Conservation (phyloP, 1,284 basidiomycete species). For the Ustilago bromivora region DNA sequence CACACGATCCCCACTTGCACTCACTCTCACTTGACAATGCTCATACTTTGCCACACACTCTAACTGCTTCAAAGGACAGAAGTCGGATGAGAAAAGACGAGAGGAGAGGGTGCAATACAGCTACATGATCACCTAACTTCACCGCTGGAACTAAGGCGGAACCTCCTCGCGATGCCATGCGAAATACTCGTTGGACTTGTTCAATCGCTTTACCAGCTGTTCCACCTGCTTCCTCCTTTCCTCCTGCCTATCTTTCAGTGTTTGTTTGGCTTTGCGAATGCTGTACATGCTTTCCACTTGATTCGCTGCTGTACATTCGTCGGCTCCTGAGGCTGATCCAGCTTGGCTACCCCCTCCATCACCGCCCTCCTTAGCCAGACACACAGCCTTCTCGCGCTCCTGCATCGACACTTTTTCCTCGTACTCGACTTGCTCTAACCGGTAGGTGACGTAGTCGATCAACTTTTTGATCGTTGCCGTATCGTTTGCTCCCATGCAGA, state of each 20-base stretch:
- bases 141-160: slow-evolving; percentile 8
- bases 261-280: slow-evolving; percentile 46
- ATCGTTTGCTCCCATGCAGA: slow-evolving; percentile 55
- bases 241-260: slow-evolving; percentile 49
- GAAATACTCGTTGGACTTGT: slow-evolving; percentile 51
- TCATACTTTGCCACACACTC: too few species aligned
- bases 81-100: not conserved
- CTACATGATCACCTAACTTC: not conserved
- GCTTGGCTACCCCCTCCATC: not conserved
- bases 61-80: not conserved
- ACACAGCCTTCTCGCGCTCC: slow-evolving; percentile 29
- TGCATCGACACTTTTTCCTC: slow-evolving; percentile 44
- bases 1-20: too few species aligned
- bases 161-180: slow-evolving; percentile 52
- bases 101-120: not conserved
- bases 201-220: slow-evolving; percentile 35
- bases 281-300: slow-evolving; percentile 36
- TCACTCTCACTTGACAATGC: too few species aligned
- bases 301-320: not conserved
- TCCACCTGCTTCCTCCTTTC: slow-evolving; percentile 37
- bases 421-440: slow-evolving; percentile 41
- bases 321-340: not conserved
- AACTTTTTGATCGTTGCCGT: slow-evolving; percentile 34
- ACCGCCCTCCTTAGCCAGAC: slow-evolving; percentile 12
- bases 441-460: slow-evolving; percentile 38